A percentile compares a stretch with the other conserved stretches of the same genome.
Evolutionary conservation across 208 protist species (phyloP).

Genomic region (Kentomonas sorsogonicus): DNA sequence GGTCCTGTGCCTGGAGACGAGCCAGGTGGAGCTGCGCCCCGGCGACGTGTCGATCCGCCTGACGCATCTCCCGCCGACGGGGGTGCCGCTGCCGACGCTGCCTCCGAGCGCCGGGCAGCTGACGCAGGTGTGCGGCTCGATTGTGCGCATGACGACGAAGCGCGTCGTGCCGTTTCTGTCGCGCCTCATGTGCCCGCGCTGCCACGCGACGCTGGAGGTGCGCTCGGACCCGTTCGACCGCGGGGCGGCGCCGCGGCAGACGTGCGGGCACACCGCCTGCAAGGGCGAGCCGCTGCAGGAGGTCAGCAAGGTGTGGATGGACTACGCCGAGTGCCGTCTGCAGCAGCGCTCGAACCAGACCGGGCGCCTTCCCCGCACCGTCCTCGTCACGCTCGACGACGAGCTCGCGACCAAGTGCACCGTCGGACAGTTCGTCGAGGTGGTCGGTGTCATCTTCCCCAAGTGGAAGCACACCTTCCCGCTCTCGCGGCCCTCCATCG

Average conservation of each 20-base stretch:
- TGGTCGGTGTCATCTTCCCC: conserved; percentile 70
- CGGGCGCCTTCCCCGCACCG: conserved; percentile 65
- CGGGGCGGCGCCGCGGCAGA: conserved; percentile 25
- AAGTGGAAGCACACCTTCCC: conserved; percentile 66
- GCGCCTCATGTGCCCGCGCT: conserved; percentile 64
- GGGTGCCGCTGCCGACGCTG: conserved; percentile 47
- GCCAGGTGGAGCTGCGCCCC: conserved; percentile 27
- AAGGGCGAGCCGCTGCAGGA: conserved; percentile 60
- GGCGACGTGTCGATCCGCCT: conserved; percentile 59
- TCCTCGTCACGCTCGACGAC: conserved; percentile 80
- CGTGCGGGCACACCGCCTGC: conserved; percentile 52
- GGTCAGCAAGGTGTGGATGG: conserved; percentile 81
- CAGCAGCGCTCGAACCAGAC: conserved; percentile 77
- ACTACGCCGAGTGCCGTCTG: conserved; percentile 86
- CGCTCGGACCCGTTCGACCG: conserved; percentile 67
- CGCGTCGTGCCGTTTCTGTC: conserved; percentile 70
- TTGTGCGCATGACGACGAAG: conserved; percentile 79
- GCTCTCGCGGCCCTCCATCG: conserved; percentile 59
- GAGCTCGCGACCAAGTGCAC: conserved; percentile 73
- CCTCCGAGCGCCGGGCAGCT: conserved; percentile 55
- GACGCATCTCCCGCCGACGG: conserved; percentile 54
- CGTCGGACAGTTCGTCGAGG: conserved; percentile 82
- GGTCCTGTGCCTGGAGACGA: conserved; percentile 47
- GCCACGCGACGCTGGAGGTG: conserved; percentile 34
- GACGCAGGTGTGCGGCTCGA: conserved; percentile 69